Base-by-base conservation (phyloP, 805 yeast genomes). In the Cyberlindnera veronae region DNA sequence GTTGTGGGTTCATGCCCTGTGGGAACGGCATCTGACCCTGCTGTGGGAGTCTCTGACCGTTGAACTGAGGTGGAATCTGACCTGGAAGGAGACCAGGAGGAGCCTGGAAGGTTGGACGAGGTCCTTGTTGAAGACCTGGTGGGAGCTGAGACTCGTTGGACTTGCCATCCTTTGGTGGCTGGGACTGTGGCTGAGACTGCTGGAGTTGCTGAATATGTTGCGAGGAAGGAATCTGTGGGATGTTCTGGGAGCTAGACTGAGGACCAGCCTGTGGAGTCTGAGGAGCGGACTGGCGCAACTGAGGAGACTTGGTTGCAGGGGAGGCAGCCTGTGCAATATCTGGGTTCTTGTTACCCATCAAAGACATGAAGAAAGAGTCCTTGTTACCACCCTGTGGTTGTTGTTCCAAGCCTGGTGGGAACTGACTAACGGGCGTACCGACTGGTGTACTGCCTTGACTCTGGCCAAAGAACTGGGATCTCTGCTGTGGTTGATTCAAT, bases 301-400 rank as follows among this genome's bases (percentile, higher is more conserved):
- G 46, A 13, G 42, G 33, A 14, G 41, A 36, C 11, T 39, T 33
- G 21, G 22, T 35, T n/a, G 30, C 15, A 28, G 39, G 34, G 18
- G 32, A 14, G 3, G 39, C 29, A 14, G 27, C 41, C 32, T 41
- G 33, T 37, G 38, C 39, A 3, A 27, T 32, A 3, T 39, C 42
- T n/a, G 44, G 49, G 5, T 44, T 41, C 42, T 48, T 55, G 14
- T n/a, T 24, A 14, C 32, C 39, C 42, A 56, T 39, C 34, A 56
- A 37, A 1, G 59, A 54, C 44, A 49, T 42, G 38, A 56, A 55
- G 41, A 56, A 56, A 3, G 57, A 51, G 18, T 53, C 58, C 36
- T 48, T 46, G 19, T 43, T 24, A 13, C 51, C 48, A 33, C 42
- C 44, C 17, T 39, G 51, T 22, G 37, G 44, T 12, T 21, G 28